A percentile compares a stretch with the other conserved stretches of the same genome.
Conservation (phyloP, 192 early-diverging fungal species). For the Mortierella claussenii region DNA sequence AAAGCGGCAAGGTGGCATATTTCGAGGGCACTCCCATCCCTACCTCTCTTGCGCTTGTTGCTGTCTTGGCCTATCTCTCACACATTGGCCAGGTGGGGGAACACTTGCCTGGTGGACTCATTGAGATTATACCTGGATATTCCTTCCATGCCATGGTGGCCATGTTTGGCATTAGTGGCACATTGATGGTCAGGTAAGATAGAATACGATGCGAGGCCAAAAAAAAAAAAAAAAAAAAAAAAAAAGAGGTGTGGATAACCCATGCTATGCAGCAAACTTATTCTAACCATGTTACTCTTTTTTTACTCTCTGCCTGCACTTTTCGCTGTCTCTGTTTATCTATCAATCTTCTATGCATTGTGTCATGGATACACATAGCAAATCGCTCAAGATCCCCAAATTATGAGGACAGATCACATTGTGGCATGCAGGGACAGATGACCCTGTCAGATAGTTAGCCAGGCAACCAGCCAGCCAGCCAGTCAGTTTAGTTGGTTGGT, state of each 20-base stretch:
- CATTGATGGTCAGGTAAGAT: conserved; percentile 82
- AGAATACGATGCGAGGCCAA: not conserved
- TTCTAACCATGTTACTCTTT: not conserved
- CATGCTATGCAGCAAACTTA: not conserved
- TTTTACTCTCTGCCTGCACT: not conserved
- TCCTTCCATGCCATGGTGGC: conserved; percentile 85
- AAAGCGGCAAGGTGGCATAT: conserved; percentile 79
- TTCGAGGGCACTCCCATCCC: conserved; percentile 96
- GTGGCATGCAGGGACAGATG: too few relatives aligned
- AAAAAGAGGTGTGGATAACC: too few relatives aligned
- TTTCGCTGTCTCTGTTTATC: not conserved
- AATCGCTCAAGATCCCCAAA: conserved; percentile 53
- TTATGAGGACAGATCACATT: conserved; percentile 14
- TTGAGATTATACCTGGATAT: conserved; percentile 67
- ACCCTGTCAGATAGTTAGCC: too few relatives aligned
- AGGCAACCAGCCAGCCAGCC: too few relatives aligned
- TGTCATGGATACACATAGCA: too few relatives aligned
- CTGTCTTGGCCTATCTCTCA: conserved; percentile 69
- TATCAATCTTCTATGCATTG: too few relatives aligned
- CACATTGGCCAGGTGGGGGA: conserved; percentile 64
- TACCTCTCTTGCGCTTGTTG: conserved; percentile 76
- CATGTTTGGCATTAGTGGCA: conserved; percentile 81
- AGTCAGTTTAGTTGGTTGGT: too few relatives aligned
- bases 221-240: not conserved
- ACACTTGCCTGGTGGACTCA: conserved; percentile 67